phyloP scores from a whole-genome alignment of 176 grass and related monocot species.

The Hyparrhenia diplandra region DNA sequence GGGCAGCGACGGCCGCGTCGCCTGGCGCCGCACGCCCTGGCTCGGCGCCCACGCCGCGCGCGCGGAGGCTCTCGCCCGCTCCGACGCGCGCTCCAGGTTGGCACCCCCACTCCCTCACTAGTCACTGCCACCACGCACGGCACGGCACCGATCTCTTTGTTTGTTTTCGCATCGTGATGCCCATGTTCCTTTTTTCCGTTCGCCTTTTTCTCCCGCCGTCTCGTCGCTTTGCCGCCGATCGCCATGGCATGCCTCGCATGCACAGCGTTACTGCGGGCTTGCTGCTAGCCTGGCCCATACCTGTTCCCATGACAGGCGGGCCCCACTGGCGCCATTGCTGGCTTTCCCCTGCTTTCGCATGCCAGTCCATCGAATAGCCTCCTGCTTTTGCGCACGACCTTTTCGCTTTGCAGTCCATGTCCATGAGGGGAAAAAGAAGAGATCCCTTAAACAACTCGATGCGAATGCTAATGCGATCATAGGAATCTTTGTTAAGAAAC shows the following conservation, averaged over 20 bases:
- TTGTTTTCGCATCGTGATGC: constrained; percentile 18
- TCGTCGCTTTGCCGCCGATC: constrained; percentile 28
- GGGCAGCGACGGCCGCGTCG: constrained; percentile 82
- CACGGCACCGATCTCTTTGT: no score
- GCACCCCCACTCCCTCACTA: neutral
- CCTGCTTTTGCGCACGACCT: constrained; percentile 33
- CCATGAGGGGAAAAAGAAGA: neutral
- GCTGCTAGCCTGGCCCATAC: neutral
- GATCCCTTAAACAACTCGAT: constrained; percentile 30
- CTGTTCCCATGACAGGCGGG: constrained; percentile 27
- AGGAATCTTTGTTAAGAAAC: constrained; percentile 41
- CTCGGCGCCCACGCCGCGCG: constrained; percentile 87
- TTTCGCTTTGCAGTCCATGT: constrained; percentile 17
- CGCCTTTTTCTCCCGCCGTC: neutral
- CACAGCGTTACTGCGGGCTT: constrained; percentile 14
- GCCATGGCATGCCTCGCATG: constrained; percentile 42
- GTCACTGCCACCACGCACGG: no score
- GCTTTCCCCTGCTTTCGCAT: neutral
- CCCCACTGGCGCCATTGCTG: neutral
- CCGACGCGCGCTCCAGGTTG: constrained; percentile 87
- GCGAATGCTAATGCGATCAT: neutral
- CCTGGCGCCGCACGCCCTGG: constrained; percentile 95
- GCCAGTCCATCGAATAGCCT: constrained; percentile 8
- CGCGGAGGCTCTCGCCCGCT: constrained; percentile 76
- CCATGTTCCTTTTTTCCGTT: neutral